Conservation (phyloP, 2,329 filamentous ascomycete species). For the Apiospora malaysiana region DNA sequence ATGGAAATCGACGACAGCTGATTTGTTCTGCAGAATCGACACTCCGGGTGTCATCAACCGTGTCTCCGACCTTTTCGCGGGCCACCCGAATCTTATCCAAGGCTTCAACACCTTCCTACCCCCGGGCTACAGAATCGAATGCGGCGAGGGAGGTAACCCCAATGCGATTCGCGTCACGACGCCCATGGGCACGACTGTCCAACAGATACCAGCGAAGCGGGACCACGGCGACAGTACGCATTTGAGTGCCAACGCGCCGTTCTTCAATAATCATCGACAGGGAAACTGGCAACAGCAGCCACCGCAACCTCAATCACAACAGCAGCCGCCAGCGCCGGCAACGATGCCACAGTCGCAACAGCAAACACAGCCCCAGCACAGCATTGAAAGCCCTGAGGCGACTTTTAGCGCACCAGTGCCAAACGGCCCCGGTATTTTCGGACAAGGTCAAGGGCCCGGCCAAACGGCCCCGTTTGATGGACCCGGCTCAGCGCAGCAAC, state of each 20-base stretch:
- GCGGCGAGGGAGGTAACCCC: constrained; percentile 89
- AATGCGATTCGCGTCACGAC: constrained; percentile 97
- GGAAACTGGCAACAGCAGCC: constrained; percentile 59
- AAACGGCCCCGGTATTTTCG: constrained; percentile 55
- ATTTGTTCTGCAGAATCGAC: constrained; percentile 69
- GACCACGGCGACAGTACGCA: constrained; percentile 49
- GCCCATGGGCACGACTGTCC: constrained; percentile 94
- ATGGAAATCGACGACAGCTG: constrained; percentile 20
- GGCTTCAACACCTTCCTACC: constrained; percentile 98
- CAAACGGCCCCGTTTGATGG: constrained; percentile 41
- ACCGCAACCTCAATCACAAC: neutral
- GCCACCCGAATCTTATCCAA: constrained; percentile 93
- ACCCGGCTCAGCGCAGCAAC: constrained; percentile 37
- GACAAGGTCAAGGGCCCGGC: constrained; percentile 43
- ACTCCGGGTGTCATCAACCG: constrained; percentile 97
- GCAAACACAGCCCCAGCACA: constrained; percentile 60
- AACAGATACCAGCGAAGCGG: constrained; percentile 72
- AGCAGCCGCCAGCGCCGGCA: constrained; percentile 33
- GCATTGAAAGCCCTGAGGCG: constrained; percentile 67
- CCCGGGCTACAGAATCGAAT: constrained; percentile 95
- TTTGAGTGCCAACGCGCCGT: constrained; percentile 46
- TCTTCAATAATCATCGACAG: constrained; percentile 52
- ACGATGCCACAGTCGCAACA: constrained; percentile 40
- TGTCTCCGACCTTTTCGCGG: constrained; percentile 93
- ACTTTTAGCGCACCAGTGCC: constrained; percentile 65